These are phyloP conservation scores for Deinandra increscens DNA, from an alignment of 129 eudicot genomes.

Conservation along the genomic window DNA sequence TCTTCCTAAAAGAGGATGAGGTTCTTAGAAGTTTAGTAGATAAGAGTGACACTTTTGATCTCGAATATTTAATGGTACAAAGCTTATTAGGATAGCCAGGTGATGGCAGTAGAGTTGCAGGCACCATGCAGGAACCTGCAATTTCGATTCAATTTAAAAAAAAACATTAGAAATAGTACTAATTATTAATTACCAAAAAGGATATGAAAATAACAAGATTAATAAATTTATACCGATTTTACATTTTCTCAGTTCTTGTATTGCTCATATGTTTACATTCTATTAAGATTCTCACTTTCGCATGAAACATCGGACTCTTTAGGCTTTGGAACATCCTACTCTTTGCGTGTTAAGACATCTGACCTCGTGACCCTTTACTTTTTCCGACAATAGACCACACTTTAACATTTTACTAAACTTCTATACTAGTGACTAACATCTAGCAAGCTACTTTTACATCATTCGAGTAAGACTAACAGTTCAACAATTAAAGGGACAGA, in stretches of 20 bases:
- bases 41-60: conserved; percentile 25
- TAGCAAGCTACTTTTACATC: neutral
- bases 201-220: neutral
- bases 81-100: conserved; percentile 24
- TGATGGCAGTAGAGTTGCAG: conserved; percentile 36
- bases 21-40: conserved; percentile 8
- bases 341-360: too few species aligned
- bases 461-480: neutral
- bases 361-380: neutral
- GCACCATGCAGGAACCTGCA: conserved; percentile 47
- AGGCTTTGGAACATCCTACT: too few species aligned
- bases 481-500: neutral
- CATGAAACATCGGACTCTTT: too few species aligned
- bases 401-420: neutral
- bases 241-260: neutral
- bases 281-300: neutral
- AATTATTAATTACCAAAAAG: neutral
- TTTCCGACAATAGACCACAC: neutral
- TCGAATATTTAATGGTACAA: conserved; percentile 19
- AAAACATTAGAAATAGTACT: neutral
- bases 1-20: conserved; percentile 31
- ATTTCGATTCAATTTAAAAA: neutral
- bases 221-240: neutral
- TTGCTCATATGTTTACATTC: neutral
- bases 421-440: neutral